Evolutionary conservation across 768 basidiomycete genomes (phyloP).

Genomic region (Suillus sp.): DNA sequence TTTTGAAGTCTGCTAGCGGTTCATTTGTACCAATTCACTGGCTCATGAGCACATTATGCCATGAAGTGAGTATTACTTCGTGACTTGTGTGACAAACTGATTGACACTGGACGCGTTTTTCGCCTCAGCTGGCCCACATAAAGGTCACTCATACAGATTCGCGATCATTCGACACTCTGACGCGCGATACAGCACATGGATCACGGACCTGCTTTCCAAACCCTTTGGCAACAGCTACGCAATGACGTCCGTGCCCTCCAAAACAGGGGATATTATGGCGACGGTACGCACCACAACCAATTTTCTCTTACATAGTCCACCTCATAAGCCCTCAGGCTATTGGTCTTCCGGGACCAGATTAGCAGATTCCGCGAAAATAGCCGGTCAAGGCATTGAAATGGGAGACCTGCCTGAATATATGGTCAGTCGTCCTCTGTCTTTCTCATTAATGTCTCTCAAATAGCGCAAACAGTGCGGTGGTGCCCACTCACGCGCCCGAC

Average conservation of each 20-base stretch:
- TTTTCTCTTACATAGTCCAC: not conserved
- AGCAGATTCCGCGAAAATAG: conserved; percentile 59
- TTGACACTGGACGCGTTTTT: conserved; percentile 13
- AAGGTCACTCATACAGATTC: conserved; percentile 47
- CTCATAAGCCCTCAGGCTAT: conserved; percentile 52
- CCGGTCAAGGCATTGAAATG: conserved; percentile 50
- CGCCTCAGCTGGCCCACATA: conserved; percentile 73
- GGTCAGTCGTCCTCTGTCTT: conserved; percentile 39
- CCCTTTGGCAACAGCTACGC: conserved; percentile 67
- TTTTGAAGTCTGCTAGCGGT: conserved; percentile 63
- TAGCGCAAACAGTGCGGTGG: conserved; percentile 69
- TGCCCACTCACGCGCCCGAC: conserved; percentile 64
- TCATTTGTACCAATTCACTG: conserved; percentile 62
- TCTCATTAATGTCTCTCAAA: not conserved
- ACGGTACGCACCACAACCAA: conserved; percentile 49
- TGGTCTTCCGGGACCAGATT: conserved; percentile 81
- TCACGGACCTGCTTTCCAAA: conserved; percentile 76
- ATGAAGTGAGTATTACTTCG: conserved; percentile 58
- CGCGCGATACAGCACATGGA: conserved; percentile 64
- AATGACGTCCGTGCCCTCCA: conserved; percentile 72
- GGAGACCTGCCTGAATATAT: conserved; percentile 78
- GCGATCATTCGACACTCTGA: conserved; percentile 1
- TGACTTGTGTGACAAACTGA: conserved; percentile 1
- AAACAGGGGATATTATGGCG: conserved; percentile 76
- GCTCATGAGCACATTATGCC: conserved; percentile 79